These are phyloP conservation scores for Fusarium metavorans DNA, from an alignment of 2,329 filamentous ascomycete species.

Conservation along the genomic window DNA sequence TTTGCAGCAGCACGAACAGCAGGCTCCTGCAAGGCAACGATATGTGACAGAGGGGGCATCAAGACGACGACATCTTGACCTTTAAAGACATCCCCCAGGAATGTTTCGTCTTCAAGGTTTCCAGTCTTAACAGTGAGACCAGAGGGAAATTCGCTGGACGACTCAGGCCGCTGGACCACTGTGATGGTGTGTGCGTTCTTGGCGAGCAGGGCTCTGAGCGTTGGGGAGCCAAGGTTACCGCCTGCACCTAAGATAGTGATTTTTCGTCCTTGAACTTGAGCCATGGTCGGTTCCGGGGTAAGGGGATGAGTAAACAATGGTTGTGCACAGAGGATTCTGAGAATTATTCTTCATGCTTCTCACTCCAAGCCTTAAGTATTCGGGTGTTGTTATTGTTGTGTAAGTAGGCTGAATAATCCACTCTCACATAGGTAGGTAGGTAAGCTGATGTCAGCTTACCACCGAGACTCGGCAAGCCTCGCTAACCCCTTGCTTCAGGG, in stretches of 20 bases:
- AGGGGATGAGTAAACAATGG: background rate
- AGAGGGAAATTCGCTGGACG: constrained; percentile 9
- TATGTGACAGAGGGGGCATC: constrained; percentile 19
- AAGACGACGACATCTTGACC: constrained; percentile 19
- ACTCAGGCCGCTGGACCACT: constrained; percentile 10
- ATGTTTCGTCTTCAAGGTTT: constrained; percentile 12
- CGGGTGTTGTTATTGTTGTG: background rate
- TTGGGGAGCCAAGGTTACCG: constrained; percentile 11
- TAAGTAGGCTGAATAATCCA: background rate
- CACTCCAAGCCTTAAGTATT: background rate
- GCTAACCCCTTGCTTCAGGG: background rate
- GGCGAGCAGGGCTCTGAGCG: constrained; percentile 5
- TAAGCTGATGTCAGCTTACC: background rate
- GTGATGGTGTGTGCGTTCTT: constrained; percentile 17
- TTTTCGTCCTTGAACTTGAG: constrained; percentile 7
- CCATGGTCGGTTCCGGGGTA: background rate
- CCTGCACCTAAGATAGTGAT: constrained; percentile 19
- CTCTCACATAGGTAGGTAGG: background rate
- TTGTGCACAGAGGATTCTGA: background rate
- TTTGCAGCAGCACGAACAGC: constrained; percentile 24
- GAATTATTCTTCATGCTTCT: background rate
- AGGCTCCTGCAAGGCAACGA: constrained; percentile 20
- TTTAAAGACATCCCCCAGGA: constrained; percentile 8
- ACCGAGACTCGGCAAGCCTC: background rate
- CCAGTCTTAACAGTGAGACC: constrained; percentile 7